Percentiles rank a stretch among this genome's conserved stretches.
These are phyloP conservation scores for Przewalskia tangutica DNA, from an alignment of 257 asterid species.

Conservation along the genomic window DNA sequence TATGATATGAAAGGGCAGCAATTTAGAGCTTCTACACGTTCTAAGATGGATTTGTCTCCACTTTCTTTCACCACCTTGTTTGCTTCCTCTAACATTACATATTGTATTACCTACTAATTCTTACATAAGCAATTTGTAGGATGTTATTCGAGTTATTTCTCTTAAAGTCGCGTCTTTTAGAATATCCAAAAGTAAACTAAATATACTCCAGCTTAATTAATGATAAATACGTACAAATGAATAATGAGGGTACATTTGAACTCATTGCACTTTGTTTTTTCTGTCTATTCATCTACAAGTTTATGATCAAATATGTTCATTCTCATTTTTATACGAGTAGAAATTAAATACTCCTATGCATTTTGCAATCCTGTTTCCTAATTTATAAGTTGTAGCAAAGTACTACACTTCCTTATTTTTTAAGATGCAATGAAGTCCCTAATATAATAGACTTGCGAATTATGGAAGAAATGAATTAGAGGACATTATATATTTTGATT, in stretches of 20 bases:
- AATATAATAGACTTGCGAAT: neutral
- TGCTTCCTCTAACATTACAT: neutral
- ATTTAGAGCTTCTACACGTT: too few species aligned
- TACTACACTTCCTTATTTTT: neutral
- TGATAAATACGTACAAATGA: neutral
- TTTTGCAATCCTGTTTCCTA: neutral
- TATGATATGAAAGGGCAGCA: neutral
- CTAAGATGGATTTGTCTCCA: neutral
- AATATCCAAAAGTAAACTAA: neutral
- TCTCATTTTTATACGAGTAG: neutral
- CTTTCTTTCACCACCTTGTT: neutral
- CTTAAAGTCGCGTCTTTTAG: neutral
- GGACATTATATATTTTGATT: neutral
- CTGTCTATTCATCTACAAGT: neutral
- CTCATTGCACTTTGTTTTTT: neutral
- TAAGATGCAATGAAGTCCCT: neutral
- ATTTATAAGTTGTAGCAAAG: neutral
- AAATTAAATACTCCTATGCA: neutral
- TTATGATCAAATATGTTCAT: neutral
- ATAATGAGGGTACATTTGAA: neutral
- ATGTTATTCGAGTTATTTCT: neutral
- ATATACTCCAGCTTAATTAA: neutral
- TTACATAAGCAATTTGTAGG: neutral
- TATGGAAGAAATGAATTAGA: neutral
- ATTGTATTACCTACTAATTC: neutral